A percentile compares a stretch with the other conserved stretches of the same genome.
Evolutionary conservation across 2,329 filamentous ascomycete species (phyloP).

Genomic region (Phialophora verrucosa): DNA sequence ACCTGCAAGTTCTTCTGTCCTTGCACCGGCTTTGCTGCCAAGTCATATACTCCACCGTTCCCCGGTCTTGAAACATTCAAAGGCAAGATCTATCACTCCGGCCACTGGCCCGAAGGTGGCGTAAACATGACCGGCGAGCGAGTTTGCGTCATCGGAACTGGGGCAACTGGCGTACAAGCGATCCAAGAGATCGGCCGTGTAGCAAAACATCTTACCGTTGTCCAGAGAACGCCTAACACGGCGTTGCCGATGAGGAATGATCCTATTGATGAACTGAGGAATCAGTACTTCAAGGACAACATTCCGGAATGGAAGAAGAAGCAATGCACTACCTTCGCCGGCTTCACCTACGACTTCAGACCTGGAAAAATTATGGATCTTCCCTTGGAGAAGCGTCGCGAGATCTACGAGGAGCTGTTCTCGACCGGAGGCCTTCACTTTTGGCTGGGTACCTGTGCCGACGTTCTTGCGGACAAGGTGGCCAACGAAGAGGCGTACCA

Average conservation of each 20-base stretch:
- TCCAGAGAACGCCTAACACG: conserved; percentile 70
- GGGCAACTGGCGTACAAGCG: conserved; percentile 51
- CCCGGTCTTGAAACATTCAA: conserved; percentile 37
- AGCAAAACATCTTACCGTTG: conserved; percentile 53
- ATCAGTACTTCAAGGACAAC: conserved; percentile 6
- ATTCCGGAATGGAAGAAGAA: not conserved
- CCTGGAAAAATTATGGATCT: conserved; percentile 48
- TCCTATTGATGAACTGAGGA: conserved; percentile 45
- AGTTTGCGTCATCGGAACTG: conserved; percentile 54
- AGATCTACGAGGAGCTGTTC: conserved; percentile 57
- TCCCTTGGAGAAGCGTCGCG: conserved; percentile 43
- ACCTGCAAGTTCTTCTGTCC: conserved; percentile 23
- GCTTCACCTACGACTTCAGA: conserved; percentile 60
- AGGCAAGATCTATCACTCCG: conserved; percentile 39
- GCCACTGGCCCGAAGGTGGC: conserved; percentile 37
- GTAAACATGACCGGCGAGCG: conserved; percentile 42
- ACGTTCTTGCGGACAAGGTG: conserved; percentile 49
- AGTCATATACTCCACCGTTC: conserved; percentile 39
- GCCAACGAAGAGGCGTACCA: conserved; percentile 61
- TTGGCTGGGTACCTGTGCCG: conserved; percentile 56
- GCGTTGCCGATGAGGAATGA: conserved; percentile 64
- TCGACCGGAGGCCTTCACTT: conserved; percentile 59
- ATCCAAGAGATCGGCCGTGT: conserved; percentile 50
- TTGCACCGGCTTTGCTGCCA: conserved; percentile 44
- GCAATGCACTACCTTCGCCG: conserved; percentile 38